Evolutionary conservation across 2,329 filamentous ascomycete genomes (phyloP).

Genomic region (Talaromyces sp.): DNA sequence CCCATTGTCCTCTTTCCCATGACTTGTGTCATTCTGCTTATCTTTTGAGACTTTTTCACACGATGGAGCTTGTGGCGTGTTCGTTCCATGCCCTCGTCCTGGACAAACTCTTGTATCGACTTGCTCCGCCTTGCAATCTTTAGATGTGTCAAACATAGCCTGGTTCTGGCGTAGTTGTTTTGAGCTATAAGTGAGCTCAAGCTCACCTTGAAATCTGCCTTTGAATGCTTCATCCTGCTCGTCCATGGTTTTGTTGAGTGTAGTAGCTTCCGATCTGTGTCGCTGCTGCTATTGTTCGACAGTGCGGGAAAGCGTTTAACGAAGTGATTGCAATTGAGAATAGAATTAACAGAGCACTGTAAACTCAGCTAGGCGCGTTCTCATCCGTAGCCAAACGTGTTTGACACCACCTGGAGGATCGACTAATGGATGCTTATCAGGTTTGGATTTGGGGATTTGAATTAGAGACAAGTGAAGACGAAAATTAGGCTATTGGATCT

Average conservation of each 20-base stretch:
- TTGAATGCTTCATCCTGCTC: not conserved
- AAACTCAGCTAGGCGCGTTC: not conserved
- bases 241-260: not conserved
- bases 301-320: not conserved
- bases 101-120: not conserved
- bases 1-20: slow-evolving; percentile 1
- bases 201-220: not conserved
- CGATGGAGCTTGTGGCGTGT: not conserved
- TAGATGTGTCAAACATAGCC: slow-evolving; percentile 1
- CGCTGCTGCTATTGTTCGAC: slow-evolving; percentile 1
- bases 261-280: not conserved
- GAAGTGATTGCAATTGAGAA: not conserved
- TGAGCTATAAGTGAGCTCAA: not conserved
- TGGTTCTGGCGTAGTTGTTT: not conserved
- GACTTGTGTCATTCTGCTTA: slow-evolving; percentile 1
- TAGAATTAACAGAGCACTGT: not conserved
- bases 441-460: not conserved
- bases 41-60: not conserved
- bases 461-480: not conserved
- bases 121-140: not conserved
- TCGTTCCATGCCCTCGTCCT: not conserved
- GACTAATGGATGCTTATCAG: not conserved
- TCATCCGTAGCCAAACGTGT: not conserved
- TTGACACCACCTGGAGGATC: not conserved
- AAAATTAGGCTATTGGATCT: not conserved